Evolutionary conservation across 768 basidiomycete genomes (phyloP).

Genomic region (Serendipita indica): DNA sequence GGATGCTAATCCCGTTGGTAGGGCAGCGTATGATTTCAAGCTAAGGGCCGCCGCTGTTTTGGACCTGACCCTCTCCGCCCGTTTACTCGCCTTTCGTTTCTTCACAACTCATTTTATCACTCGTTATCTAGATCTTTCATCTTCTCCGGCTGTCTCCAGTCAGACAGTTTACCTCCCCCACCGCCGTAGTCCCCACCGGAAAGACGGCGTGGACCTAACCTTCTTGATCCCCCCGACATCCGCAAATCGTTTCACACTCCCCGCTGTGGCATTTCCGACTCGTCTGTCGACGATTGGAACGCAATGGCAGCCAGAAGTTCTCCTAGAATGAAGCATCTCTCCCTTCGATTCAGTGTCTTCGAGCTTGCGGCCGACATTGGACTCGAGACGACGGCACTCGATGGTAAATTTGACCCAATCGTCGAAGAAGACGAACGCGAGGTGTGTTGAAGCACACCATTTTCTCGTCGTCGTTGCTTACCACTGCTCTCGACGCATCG

Average conservation of each 20-base stretch:
- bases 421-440: constrained; percentile 2
- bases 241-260: neutral
- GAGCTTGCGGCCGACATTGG: constrained; percentile 1
- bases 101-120: too few relatives aligned
- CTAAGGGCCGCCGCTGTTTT: too few relatives aligned
- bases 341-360: constrained; percentile 7
- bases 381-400: neutral
- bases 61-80: too few relatives aligned
- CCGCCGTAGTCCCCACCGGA: neutral
- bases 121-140: too few relatives aligned
- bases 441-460: neutral
- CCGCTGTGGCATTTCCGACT: too few relatives aligned
- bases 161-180: too few relatives aligned
- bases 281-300: too few relatives aligned
- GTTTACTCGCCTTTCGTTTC: too few relatives aligned
- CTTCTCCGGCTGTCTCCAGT: too few relatives aligned
- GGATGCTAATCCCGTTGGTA: too few relatives aligned
- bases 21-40: too few relatives aligned
- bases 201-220: neutral
- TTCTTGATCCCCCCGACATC: neutral
- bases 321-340: too few relatives aligned
- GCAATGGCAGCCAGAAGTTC: neutral
- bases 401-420: constrained; percentile 4
- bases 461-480: neutral
- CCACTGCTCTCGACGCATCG: neutral